phyloP scores from a whole-genome alignment of 495 filamentous ascomycete genomes.

The Tuber brumale region DNA sequence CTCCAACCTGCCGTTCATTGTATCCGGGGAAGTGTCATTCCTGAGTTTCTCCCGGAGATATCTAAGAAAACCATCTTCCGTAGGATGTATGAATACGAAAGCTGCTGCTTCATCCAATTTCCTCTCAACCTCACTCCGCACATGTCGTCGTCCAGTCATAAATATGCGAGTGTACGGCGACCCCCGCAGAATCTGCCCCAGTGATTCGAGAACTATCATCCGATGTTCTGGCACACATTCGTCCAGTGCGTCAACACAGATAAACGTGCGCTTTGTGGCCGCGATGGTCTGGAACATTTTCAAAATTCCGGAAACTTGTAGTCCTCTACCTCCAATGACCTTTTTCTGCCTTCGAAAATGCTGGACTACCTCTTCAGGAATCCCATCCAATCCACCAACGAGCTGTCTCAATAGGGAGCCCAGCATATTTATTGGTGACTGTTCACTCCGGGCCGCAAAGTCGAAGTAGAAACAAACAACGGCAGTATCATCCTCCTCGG shows the following conservation, averaged over 20 bases:
- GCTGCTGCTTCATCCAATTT: not conserved
- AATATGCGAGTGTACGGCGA: not conserved
- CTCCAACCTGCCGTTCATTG: not conserved
- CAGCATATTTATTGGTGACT: too few relatives aligned
- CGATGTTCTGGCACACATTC: too few relatives aligned
- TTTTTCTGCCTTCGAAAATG: not conserved
- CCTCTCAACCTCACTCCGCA: not conserved
- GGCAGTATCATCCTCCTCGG: too few relatives aligned
- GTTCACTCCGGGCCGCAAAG: too few relatives aligned
- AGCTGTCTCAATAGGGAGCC: not conserved
- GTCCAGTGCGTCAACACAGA: too few relatives aligned
- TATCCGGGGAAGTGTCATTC: not conserved
- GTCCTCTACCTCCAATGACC: not conserved
- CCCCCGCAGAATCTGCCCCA: too few relatives aligned
- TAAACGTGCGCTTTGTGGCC: too few relatives aligned
- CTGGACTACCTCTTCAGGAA: not conserved
- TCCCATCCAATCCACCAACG: not conserved
- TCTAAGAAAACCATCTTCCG: not conserved
- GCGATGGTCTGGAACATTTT: too few relatives aligned
- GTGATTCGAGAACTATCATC: too few relatives aligned
- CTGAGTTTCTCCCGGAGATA: not conserved
- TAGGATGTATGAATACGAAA: not conserved
- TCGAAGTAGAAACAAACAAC: too few relatives aligned
- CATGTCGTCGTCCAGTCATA: not conserved
- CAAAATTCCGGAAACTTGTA: not conserved